phyloP scores from a whole-genome alignment of 495 filamentous ascomycete genomes.

The Penicillium malachiteum region DNA sequence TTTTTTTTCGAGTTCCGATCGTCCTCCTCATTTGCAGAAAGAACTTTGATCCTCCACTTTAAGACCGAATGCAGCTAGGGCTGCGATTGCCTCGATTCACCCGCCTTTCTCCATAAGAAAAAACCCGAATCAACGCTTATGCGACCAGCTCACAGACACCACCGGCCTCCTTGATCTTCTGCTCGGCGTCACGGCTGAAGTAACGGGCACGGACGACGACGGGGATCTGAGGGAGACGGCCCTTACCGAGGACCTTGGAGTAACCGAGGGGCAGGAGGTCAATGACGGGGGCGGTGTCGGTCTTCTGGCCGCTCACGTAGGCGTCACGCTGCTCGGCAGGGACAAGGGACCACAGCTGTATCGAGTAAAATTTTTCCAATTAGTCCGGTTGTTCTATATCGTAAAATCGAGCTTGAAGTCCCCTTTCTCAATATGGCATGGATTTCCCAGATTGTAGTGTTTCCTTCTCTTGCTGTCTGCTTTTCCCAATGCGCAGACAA shows the following conservation, averaged over 20 bases:
- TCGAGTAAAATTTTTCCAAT: slow-evolving; percentile 13
- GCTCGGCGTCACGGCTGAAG: slow-evolving; percentile 84
- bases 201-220: slow-evolving; percentile 85
- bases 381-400: slow-evolving; percentile 8
- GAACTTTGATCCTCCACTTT: slow-evolving; percentile 29
- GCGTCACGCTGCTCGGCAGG: slow-evolving; percentile 79
- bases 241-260: slow-evolving; percentile 92
- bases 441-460: too few relatives aligned
- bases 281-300: slow-evolving; percentile 84
- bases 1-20: slow-evolving; percentile 33
- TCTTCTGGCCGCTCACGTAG: slow-evolving; percentile 70
- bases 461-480: background rate
- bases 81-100: slow-evolving; percentile 37
- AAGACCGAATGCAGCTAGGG: slow-evolving; percentile 34
- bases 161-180: slow-evolving; percentile 93
- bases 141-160: slow-evolving; percentile 89
- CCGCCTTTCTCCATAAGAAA: slow-evolving; percentile 31
- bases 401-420: background rate
- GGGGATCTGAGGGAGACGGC: slow-evolving; percentile 79
- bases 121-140: slow-evolving; percentile 52
- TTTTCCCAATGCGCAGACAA: background rate
- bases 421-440: background rate
- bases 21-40: slow-evolving; percentile 26
- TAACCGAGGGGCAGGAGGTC: slow-evolving; percentile 90
- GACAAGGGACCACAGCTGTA: slow-evolving; percentile 78